Percentiles rank a stretch among this genome's conserved stretches.
phyloP scores from a whole-genome alignment of 2,329 filamentous ascomycete genomes.

The Neofusicoccum cordaticola region DNA sequence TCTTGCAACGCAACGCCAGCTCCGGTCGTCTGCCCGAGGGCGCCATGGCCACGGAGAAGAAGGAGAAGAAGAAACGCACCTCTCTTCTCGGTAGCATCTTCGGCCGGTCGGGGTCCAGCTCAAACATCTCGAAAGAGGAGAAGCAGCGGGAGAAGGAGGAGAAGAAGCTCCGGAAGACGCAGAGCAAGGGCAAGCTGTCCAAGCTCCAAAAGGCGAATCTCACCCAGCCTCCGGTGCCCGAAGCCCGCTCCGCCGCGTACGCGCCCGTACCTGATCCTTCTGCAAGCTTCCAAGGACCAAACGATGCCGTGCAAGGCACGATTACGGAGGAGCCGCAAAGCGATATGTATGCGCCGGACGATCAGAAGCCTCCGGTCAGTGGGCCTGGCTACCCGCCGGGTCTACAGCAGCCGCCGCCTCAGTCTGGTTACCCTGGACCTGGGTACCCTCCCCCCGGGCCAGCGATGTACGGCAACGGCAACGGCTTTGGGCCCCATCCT shows the following conservation, averaged over 20 bases:
- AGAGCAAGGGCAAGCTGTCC: slow-evolving; percentile 8
- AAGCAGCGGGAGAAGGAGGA: slow-evolving; percentile 27
- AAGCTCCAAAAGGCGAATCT: neutral
- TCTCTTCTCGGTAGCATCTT: slow-evolving; percentile 46
- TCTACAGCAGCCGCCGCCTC: neutral
- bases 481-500: neutral
- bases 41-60: neutral
- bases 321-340: neutral
- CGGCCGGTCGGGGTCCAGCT: slow-evolving; percentile 24
- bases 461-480: neutral
- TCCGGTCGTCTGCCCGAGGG: neutral
- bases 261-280: neutral
- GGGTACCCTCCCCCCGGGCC: neutral
- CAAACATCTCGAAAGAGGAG: slow-evolving; percentile 25
- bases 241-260: neutral
- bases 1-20: slow-evolving; percentile 9
- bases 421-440: neutral
- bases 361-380: neutral
- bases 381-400: neutral
- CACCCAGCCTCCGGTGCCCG: neutral
- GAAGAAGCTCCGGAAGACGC: neutral
- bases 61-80: slow-evolving; percentile 44
- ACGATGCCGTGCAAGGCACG: neutral
- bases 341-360: neutral
- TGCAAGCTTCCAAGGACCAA: neutral